Base-by-base conservation (phyloP, 2,329 filamentous ascomycete genomes). In the Penicillium crustosum region DNA sequence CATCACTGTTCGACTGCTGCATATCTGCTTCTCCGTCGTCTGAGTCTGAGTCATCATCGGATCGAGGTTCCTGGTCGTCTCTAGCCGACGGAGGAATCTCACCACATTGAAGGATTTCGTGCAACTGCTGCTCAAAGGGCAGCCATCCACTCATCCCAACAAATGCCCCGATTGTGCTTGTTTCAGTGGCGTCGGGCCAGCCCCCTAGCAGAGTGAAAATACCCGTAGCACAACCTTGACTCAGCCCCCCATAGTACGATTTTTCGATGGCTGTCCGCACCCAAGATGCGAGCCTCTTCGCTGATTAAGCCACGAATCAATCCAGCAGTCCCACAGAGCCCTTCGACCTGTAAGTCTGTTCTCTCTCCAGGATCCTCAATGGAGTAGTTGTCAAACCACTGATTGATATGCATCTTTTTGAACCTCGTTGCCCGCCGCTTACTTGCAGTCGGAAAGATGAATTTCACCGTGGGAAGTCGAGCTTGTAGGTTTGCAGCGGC, bases 231-330 rank as follows among this genome's bases (percentile, higher is more conserved):
- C 79, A 83, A 0, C 82, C 82, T 60, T 83, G 80, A 63, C 82
- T 83, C n/a, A 84, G 59, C 0, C 82, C 81, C 81, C 17, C 81
- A 80, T 1, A 85, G 59, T 7, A 84, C 68, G 15, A 84, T 69
- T 49, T 80, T 81, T 21, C 61, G 35, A 52, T 70, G 31, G 48
- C 68, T 53, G 55, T 68, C 45, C 73, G 66, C 15, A 60, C 66
- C 56, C 31, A 70, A 53, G 1, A 65, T 55, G 3, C 23, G 19
- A 2, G 58, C 63, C 62, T 82, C 79, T 10, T 64, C 33, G 2
- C 53, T 58, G 27, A 81, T 59, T 8, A 81, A 55, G 2, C 53
- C 54, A 2, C 74, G 57, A 0, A 81, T 56, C 53, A 75, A 76
- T 0, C 49, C 60, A 0, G 63, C 70, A 1, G 78, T 80, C 60